Base-by-base conservation (phyloP, 2,329 filamentous ascomycete genomes). In the Fusarium sublunatum region DNA sequence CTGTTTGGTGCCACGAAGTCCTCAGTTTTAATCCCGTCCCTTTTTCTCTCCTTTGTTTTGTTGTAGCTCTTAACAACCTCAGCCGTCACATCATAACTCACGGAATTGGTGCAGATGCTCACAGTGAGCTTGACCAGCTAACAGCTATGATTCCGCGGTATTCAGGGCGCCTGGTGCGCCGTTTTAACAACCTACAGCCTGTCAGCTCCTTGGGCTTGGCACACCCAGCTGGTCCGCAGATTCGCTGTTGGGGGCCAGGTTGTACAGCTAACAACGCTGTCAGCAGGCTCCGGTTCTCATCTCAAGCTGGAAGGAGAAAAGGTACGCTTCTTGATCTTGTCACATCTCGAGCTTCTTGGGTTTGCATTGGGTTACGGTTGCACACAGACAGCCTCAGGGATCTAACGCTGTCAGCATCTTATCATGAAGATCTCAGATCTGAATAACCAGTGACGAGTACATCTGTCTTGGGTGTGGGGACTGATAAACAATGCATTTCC, bases 211-310 rank as follows among this genome's bases (percentile, higher is more conserved):
- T 43, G 52, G 53, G 56, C 58, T 53, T 67, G 67, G 60, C 63
- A 54, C 62, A 41, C 39, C 55, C 46, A 47, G 51, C 43, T 53
- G 45, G 42, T 41, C 57, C 45, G 43, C 63, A 56, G 44, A 44
- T 51, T 45, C 44, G 54, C 19, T 53, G 35, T 67, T 63, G 61
- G 67, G 58, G 61, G 53, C 67, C 69, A 59, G 61, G 35, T 28
- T 45, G 41, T 15, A 42, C 46, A 39, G 55, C 42, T 44, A 51
- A 29, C 24, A 47, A 44, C 35, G 43, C 36, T 28, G 36, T 36
- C 26, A 54, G 47, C 56, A 66, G 58, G 52, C 67, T 69, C 46
- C 67, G 49, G 29, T 75, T 75, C 63, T 73, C 73, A 32, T 72
- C 72, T n/a, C 69, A 72, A 46, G 48, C 63, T 43, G 31, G 56